Percentiles rank a stretch among this genome's conserved stretches.
These are phyloP conservation scores for Pleoardoris graminearum DNA, from an alignment of 2,329 filamentous ascomycete genomes.

Conservation along the genomic window DNA sequence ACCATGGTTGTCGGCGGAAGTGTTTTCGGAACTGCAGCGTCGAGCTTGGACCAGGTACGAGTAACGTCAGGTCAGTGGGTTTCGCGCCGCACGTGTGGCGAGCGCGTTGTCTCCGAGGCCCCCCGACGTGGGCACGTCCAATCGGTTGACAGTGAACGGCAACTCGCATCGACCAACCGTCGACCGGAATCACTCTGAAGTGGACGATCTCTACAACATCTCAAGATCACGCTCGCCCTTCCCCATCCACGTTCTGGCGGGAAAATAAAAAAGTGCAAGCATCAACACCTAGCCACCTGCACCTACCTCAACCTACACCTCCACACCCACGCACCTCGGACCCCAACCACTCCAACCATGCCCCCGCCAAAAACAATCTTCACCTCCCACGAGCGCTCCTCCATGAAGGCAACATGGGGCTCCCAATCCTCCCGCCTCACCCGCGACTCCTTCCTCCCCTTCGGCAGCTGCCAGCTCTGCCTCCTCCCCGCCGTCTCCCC, in stretches of 20 bases:
- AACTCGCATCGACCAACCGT: not conserved
- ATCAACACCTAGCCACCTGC: not conserved
- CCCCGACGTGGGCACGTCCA: conserved; percentile 8
- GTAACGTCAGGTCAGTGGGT: not conserved
- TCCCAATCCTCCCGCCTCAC: conserved; percentile 80
- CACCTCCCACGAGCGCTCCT: conserved; percentile 84
- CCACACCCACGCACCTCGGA: not conserved
- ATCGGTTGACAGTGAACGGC: not conserved
- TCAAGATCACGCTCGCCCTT: not conserved
- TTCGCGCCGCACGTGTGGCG: conserved; percentile 20
- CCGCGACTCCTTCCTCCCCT: conserved; percentile 89
- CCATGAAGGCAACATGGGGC: conserved; percentile 82
- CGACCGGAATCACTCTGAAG: not conserved
- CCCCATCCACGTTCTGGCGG: not conserved
- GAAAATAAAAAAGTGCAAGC: not conserved
- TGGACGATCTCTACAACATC: too few relatives aligned
- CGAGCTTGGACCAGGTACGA: not conserved
- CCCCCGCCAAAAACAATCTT: conserved; percentile 64
- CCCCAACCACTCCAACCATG: conserved; percentile 15
- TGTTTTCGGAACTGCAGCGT: conserved; percentile 1
- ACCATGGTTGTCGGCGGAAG: conserved; percentile 4
- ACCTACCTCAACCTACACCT: not conserved
- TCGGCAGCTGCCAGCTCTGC: conserved; percentile 86
- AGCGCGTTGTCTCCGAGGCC: conserved; percentile 11
- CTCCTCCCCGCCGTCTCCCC: conserved; percentile 79